phyloP scores from a whole-genome alignment of 2,329 filamentous ascomycete species.

The Ceratocystis cacaofunesta region DNA sequence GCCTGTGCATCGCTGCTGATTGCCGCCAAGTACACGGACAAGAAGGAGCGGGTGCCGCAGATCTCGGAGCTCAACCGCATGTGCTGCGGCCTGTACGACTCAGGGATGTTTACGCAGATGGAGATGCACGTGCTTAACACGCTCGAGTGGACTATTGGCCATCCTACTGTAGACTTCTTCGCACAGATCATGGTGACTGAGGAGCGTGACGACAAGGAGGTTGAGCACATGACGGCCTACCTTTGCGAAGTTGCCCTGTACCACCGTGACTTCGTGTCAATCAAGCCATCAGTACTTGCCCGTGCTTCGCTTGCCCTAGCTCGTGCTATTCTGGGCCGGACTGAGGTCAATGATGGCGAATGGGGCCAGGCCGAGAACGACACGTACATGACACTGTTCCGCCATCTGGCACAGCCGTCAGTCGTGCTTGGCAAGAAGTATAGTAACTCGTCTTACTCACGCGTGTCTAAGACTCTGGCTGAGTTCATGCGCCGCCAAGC shows the following conservation, averaged over 20 bases:
- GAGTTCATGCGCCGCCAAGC: conserved; percentile 47
- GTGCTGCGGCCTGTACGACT: conserved; percentile 96
- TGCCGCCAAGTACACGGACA: conserved; percentile 95
- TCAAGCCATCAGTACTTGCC: conserved; percentile 79
- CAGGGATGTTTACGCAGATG: conserved; percentile 99
- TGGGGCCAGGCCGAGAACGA: conserved; percentile 62
- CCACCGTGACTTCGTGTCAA: conserved; percentile 92
- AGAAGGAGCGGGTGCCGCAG: conserved; percentile 96
- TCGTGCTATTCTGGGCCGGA: conserved; percentile 67
- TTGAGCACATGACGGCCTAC: conserved; percentile 89
- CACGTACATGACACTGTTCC: conserved; percentile 45
- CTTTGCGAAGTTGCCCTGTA: conserved; percentile 91
- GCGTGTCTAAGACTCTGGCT: conserved; percentile 39
- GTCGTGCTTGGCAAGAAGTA: conserved; percentile 45
- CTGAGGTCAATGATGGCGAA: conserved; percentile 59
- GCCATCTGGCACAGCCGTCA: conserved; percentile 44
- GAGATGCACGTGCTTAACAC: conserved; percentile 99
- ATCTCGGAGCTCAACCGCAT: conserved; percentile 96
- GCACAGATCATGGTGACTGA: conserved; percentile 75
- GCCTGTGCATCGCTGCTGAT: conserved; percentile 92
- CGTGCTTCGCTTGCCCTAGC: conserved; percentile 74
- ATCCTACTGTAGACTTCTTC: conserved; percentile 91
- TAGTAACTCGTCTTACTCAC: conserved; percentile 37
- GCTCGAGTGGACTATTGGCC: conserved; percentile 87
- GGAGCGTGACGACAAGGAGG: conserved; percentile 62